These are phyloP conservation scores for Kwoniella dejecticola DNA, from an alignment of 768 basidiomycete species.

Conservation along the genomic window DNA sequence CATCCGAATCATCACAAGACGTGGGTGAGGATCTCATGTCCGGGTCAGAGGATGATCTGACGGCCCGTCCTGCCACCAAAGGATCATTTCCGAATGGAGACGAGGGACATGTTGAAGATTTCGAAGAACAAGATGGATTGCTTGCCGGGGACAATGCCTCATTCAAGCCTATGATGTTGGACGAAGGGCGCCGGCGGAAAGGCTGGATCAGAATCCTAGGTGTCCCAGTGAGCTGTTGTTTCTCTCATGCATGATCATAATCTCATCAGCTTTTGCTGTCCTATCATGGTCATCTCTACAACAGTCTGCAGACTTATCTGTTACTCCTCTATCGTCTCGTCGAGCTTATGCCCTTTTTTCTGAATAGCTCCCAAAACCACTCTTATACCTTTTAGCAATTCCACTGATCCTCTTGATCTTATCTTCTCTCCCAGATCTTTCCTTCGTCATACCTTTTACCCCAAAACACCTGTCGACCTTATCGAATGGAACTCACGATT, in stretches of 20 bases:
- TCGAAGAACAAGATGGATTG: neutral
- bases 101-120: neutral
- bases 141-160: neutral
- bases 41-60: conserved; percentile 7
- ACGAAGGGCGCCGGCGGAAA: neutral
- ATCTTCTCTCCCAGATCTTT: neutral
- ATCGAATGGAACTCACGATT: conserved; percentile 30
- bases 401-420: conserved; percentile 19
- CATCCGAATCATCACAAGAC: neutral
- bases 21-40: conserved; percentile 10
- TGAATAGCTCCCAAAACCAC: conserved; percentile 23
- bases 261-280: too few relatives aligned
- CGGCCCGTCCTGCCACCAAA: neutral
- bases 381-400: conserved; percentile 23
- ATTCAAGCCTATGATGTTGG: neutral
- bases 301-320: too few relatives aligned
- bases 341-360: neutral
- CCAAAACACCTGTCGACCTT: conserved; percentile 2
- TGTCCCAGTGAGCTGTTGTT: conserved; percentile 2
- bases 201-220: conserved; percentile 13
- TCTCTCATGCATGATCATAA: too few relatives aligned
- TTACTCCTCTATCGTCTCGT: too few relatives aligned
- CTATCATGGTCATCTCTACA: too few relatives aligned
- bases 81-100: too few relatives aligned
- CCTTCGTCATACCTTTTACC: neutral